These are phyloP conservation scores for Aurifilum marmelostoma DNA, from an alignment of 2,329 filamentous ascomycete species.

Conservation along the genomic window DNA sequence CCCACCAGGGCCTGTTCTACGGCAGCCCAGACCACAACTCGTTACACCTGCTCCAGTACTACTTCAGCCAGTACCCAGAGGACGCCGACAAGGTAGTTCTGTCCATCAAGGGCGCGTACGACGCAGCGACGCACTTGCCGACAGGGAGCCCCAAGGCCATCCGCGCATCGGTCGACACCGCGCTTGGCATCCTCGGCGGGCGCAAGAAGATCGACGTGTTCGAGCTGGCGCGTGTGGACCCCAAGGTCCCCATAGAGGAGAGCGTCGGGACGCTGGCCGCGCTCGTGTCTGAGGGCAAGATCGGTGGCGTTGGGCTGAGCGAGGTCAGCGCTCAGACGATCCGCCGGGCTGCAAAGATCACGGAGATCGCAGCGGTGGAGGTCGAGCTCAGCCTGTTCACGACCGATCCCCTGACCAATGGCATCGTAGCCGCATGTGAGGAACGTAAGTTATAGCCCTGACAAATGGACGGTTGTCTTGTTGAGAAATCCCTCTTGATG, in stretches of 20 bases:
- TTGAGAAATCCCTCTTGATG: too few species aligned
- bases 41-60: slow-evolving; percentile 55
- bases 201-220: slow-evolving; percentile 58
- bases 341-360: slow-evolving; percentile 42
- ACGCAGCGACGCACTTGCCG: slow-evolving; percentile 36
- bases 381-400: slow-evolving; percentile 48
- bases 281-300: slow-evolving; percentile 46
- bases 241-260: slow-evolving; percentile 50
- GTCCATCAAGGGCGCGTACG: slow-evolving; percentile 57
- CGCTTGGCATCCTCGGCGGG: slow-evolving; percentile 44
- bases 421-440: slow-evolving; percentile 52
- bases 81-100: slow-evolving; percentile 58
- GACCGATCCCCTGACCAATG: slow-evolving; percentile 41
- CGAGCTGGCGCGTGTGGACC: slow-evolving; percentile 49
- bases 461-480: too few species aligned
- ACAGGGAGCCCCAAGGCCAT: slow-evolving; percentile 52
- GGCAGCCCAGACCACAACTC: slow-evolving; percentile 55
- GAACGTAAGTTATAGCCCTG: slow-evolving; percentile 68
- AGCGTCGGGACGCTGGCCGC: slow-evolving; percentile 40
- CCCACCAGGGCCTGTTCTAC: slow-evolving; percentile 45
- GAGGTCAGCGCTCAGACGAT: slow-evolving; percentile 49
- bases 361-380: slow-evolving; percentile 50
- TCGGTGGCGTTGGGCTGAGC: slow-evolving; percentile 47
- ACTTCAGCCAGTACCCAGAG: slow-evolving; percentile 59
- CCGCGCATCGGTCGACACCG: slow-evolving; percentile 59